Evolutionary conservation across 148 eudicot genomes (phyloP), one percentile per base, ranked within the genome.

Genomic region (Rhododendron williamsianum): DNA sequence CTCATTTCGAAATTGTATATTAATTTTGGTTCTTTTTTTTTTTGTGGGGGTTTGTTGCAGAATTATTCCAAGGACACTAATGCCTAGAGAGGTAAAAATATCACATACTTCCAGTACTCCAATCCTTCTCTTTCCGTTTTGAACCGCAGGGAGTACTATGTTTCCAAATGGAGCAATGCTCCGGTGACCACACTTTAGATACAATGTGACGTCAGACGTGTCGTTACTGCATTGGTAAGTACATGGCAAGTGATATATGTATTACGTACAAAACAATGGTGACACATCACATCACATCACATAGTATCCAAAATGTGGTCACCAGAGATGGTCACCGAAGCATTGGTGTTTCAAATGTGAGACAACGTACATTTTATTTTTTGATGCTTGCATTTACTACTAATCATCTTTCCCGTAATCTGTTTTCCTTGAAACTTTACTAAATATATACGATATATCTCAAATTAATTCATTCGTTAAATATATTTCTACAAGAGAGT

Each of bases 51-150:
- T 36, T 74, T 86, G 52, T 85, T 91, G 90, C 95, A 96, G 99
- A 88, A 92, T 96, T 49, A 96, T 96, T 86, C 99, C 99, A 49
- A 93, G 94, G 92, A 94, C 95, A 81, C 94, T 96, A 33, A 93
- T 93, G 94, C 91, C 95, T 46, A 91, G 91, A 86, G 99, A 94
- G 99, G 99, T 96, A 92, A 48, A 27, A 45, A 71, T 10, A 2
- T n/a, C 74, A 78, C 52, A 82, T 80, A 83, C 87, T 87, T 83
- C 46, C 83, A 30, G 30, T 30, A 88, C 82, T 89, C 85, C 82
- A 60, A 81, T 81, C 63, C 51, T 38, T 79, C 21, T 25, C 23
- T 72, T 54, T 82, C 56, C 21, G 1, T 56, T 56, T 1, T 18
- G 23, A 56, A 56, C 23, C 1, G 6, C 60, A 54, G 16, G 54